phyloP scores from a whole-genome alignment of 768 basidiomycete species.

The Tricholoma flavovirens region DNA sequence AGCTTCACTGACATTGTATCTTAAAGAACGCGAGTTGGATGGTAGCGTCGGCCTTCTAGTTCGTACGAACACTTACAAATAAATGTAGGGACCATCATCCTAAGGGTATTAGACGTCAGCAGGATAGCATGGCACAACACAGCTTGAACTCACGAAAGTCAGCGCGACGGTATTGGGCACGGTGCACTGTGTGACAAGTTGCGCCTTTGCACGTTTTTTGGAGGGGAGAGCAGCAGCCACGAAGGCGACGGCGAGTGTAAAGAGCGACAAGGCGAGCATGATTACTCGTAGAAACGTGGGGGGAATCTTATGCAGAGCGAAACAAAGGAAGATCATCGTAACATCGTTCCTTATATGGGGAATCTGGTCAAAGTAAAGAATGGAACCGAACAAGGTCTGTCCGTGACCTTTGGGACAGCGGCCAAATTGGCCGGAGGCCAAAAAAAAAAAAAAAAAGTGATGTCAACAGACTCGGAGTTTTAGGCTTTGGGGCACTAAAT shows the following conservation, averaged over 20 bases:
- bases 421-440: too few relatives aligned
- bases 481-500: too few relatives aligned
- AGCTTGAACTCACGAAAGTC: conserved; percentile 12
- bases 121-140: not conserved
- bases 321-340: too few relatives aligned
- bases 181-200: conserved; percentile 15
- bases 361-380: too few relatives aligned
- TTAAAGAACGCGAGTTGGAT: not conserved
- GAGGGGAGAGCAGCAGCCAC: conserved; percentile 7
- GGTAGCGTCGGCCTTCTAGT: not conserved
- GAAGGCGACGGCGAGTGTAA: conserved; percentile 8
- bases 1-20: conserved; percentile 8
- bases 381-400: too few relatives aligned
- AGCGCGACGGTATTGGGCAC: conserved; percentile 16
- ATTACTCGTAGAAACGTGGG: not conserved
- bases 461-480: too few relatives aligned
- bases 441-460: too few relatives aligned
- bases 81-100: conserved; percentile 17
- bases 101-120: not conserved
- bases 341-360: too few relatives aligned
- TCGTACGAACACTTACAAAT: conserved; percentile 6
- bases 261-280: not conserved
- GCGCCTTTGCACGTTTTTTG: conserved; percentile 12
- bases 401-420: too few relatives aligned
- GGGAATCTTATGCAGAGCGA: too few relatives aligned